Evolutionary conservation across 2,329 filamentous ascomycete genomes (phyloP).

Genomic region (Neonectria punicea): DNA sequence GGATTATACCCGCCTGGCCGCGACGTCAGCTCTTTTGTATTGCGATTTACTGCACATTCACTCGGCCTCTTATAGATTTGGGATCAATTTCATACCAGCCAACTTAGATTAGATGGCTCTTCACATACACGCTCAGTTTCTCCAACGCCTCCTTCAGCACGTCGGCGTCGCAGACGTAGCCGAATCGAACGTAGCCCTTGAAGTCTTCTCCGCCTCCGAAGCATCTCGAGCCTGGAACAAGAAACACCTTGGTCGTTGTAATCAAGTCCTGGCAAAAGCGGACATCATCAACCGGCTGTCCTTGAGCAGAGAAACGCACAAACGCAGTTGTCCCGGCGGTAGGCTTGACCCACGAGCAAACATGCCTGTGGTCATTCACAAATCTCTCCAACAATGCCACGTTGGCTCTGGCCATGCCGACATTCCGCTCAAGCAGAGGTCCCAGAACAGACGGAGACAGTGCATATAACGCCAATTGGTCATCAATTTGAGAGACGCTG

Average conservation of each 20-base stretch:
- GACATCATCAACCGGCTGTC: constrained; percentile 11
- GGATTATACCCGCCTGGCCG: constrained; percentile 2
- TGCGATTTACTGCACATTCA: neutral
- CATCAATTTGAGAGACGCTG: constrained; percentile 82
- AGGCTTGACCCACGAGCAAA: constrained; percentile 22
- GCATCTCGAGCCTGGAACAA: constrained; percentile 15
- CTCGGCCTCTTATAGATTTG: neutral
- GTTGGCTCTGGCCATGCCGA: constrained; percentile 12
- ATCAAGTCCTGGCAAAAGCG: constrained; percentile 10
- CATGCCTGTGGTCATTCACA: constrained; percentile 3
- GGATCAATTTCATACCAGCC: neutral
- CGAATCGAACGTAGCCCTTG: constrained; percentile 17
- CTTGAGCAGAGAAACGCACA: constrained; percentile 2
- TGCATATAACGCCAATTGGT: constrained; percentile 81
- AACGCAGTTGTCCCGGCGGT: constrained; percentile 20
- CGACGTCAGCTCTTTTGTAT: neutral
- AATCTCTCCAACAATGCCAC: constrained; percentile 3
- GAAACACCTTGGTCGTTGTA: constrained; percentile 10
- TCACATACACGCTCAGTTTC: constrained; percentile 28
- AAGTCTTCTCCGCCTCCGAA: constrained; percentile 20
- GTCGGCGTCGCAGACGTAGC: constrained; percentile 13
- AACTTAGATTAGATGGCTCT: constrained; percentile 1
- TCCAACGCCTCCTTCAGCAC: constrained; percentile 9
- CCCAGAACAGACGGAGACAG: constrained; percentile 60
- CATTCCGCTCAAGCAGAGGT: constrained; percentile 62